Evolutionary conservation across 177 flowering plant genomes (phyloP).

Genomic region (Vitis hybrid): DNA sequence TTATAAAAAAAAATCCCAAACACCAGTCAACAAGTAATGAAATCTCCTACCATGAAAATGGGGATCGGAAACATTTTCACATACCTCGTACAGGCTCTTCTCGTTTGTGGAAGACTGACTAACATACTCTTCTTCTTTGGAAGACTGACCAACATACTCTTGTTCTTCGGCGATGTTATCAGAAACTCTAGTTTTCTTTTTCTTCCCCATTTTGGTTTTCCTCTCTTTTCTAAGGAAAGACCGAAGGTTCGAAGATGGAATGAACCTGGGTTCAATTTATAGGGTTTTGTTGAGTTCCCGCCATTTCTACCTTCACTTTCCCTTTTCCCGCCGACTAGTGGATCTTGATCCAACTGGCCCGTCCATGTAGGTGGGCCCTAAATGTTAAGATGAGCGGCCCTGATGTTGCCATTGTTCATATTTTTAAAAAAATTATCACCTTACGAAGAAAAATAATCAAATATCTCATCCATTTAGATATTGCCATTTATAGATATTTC

Average conservation of each 20-base stretch:
- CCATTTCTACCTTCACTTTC: constrained; percentile 8
- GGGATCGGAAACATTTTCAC: background rate
- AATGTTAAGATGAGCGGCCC: too few relatives aligned
- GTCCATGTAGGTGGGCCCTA: too few relatives aligned
- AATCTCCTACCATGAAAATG: background rate
- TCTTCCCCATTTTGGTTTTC: constrained; percentile 39
- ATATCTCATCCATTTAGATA: too few relatives aligned
- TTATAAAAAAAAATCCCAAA: background rate
- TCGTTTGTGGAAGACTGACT: constrained; percentile 25
- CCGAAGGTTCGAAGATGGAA: too few relatives aligned
- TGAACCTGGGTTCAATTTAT: background rate
- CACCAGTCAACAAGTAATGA: background rate
- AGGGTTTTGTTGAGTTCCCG: constrained; percentile 15
- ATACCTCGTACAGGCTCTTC: constrained; percentile 66
- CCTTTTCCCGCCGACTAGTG: constrained; percentile 15
- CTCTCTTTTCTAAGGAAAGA: too few relatives aligned
- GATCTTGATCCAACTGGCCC: too few relatives aligned
- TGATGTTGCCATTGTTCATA: too few relatives aligned
- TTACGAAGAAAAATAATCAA: too few relatives aligned
- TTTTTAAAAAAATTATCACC: too few relatives aligned
- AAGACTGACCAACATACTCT: constrained; percentile 13
- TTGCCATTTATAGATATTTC: too few relatives aligned
- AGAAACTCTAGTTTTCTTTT: constrained; percentile 51
- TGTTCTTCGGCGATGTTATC: constrained; percentile 9
- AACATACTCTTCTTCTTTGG: constrained; percentile 13